Conservation (phyloP, 352 stramenopile genomes). For the Blastocystis sp. region DNA sequence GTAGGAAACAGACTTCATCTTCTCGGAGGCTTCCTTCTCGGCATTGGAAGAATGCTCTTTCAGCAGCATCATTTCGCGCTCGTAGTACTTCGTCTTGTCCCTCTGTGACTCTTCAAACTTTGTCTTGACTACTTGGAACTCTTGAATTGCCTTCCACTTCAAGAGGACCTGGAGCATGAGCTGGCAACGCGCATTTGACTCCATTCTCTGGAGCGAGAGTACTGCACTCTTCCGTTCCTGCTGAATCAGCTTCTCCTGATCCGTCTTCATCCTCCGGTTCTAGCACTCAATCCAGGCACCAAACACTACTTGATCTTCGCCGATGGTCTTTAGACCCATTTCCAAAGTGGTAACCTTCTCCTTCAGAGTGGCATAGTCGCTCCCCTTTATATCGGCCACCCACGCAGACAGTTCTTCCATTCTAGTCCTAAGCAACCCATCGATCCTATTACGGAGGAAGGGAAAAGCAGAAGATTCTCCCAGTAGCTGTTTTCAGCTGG, state of each 20-base stretch:
- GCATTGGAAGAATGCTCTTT: background rate
- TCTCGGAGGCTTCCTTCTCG: background rate
- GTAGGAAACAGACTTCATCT: background rate
- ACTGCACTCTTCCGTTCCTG: slow-evolving; percentile 2
- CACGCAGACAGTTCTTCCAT: slow-evolving; percentile 25
- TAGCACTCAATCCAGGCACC: background rate
- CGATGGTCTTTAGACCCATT: slow-evolving; percentile 31
- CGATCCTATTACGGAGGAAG: background rate
- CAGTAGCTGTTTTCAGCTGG: slow-evolving; percentile 48
- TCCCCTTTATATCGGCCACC: slow-evolving; percentile 59
- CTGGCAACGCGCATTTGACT: background rate
- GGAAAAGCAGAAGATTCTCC: slow-evolving; percentile 68
- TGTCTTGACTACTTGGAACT: background rate
- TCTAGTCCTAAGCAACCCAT: background rate
- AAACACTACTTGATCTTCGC: slow-evolving; percentile 10
- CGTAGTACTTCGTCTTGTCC: background rate
- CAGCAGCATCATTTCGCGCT: background rate
- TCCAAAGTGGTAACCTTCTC: slow-evolving; percentile 61
- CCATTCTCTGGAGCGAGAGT: background rate
- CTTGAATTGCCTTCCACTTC: background rate
- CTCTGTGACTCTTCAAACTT: background rate
- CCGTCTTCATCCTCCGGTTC: slow-evolving; percentile 28
- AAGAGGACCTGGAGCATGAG: background rate
- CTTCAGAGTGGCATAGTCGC: slow-evolving; percentile 51
- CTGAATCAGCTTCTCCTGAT: slow-evolving; percentile 4